Percentiles rank a stretch among this genome's conserved stretches.
phyloP scores from a whole-genome alignment of 768 basidiomycete species.

The Cyclocybe cylindracea region DNA sequence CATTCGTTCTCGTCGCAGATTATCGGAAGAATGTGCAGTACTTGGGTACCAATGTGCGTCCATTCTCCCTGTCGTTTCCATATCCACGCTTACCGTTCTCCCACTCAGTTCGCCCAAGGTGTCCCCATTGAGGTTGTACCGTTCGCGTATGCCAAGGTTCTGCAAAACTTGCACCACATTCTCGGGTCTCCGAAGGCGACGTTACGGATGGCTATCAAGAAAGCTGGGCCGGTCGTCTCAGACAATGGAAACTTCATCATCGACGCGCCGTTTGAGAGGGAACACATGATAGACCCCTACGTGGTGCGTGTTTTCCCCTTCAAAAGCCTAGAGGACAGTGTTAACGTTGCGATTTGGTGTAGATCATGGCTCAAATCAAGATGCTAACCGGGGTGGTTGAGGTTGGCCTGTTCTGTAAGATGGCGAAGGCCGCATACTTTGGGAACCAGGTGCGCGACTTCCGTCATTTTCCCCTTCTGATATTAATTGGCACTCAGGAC shows the following conservation, averaged over 20 bases:
- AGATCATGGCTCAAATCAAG: constrained; percentile 85
- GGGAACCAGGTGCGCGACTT: constrained; percentile 66
- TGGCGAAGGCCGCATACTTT: constrained; percentile 97
- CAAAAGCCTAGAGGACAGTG: neutral
- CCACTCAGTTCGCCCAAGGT: constrained; percentile 72
- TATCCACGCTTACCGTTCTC: neutral
- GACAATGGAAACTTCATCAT: constrained; percentile 99
- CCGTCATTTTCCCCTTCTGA: neutral
- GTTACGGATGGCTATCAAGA: constrained; percentile 92
- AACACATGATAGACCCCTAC: constrained; percentile 66
- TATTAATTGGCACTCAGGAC: constrained; percentile 41
- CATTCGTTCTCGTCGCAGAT: constrained; percentile 87
- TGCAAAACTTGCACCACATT: constrained; percentile 63
- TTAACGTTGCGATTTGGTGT: constrained; percentile 3
- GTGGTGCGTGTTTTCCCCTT: constrained; percentile 38
- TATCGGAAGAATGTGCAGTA: constrained; percentile 88
- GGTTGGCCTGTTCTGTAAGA: constrained; percentile 93
- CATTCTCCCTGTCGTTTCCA: neutral
- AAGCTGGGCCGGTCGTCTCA: constrained; percentile 94
- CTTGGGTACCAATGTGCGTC: constrained; percentile 79
- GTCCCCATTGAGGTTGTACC: constrained; percentile 97
- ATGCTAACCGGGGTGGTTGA: constrained; percentile 98
- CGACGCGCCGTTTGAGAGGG: constrained; percentile 85
- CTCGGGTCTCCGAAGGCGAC: constrained; percentile 69
- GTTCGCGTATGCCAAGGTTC: constrained; percentile 90